phyloP scores from a whole-genome alignment of 129 eudicot species.

The Chrysanthemum seticuspe region DNA sequence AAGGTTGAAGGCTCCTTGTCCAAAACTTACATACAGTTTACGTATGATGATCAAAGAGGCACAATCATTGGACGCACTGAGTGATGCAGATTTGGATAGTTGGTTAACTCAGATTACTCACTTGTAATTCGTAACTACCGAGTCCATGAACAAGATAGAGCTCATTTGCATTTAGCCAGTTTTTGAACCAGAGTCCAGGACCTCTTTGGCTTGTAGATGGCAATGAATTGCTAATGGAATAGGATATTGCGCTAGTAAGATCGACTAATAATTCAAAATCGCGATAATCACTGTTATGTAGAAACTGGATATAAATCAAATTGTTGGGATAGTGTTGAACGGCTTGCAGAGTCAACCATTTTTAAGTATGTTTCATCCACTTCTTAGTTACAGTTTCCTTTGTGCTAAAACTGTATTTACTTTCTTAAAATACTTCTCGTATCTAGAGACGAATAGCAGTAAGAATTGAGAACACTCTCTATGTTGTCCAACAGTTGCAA shows the following conservation, averaged over 20 bases:
- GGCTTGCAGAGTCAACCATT: background rate
- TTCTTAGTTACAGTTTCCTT: background rate
- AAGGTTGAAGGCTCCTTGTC: background rate
- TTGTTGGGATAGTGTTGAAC: background rate
- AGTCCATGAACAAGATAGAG: background rate
- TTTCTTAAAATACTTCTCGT: background rate
- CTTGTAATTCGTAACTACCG: background rate
- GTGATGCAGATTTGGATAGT: background rate
- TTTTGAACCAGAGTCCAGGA: background rate
- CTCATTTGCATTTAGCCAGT: background rate
- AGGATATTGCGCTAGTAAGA: background rate
- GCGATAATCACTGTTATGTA: background rate
- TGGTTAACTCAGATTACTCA: background rate
- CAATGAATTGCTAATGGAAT: too few species aligned
- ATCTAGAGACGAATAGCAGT: background rate
- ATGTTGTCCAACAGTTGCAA: background rate
- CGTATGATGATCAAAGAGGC: background rate
- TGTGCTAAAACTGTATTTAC: background rate
- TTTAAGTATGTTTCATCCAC: slow-evolving; percentile 1
- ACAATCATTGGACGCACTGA: background rate
- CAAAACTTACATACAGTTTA: background rate
- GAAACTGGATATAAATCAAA: background rate
- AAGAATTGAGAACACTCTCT: background rate
- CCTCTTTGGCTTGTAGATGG: background rate
- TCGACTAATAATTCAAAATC: background rate